phyloP scores from a whole-genome alignment of 148 eudicot species.

The Rhododendron kiyosumense region DNA sequence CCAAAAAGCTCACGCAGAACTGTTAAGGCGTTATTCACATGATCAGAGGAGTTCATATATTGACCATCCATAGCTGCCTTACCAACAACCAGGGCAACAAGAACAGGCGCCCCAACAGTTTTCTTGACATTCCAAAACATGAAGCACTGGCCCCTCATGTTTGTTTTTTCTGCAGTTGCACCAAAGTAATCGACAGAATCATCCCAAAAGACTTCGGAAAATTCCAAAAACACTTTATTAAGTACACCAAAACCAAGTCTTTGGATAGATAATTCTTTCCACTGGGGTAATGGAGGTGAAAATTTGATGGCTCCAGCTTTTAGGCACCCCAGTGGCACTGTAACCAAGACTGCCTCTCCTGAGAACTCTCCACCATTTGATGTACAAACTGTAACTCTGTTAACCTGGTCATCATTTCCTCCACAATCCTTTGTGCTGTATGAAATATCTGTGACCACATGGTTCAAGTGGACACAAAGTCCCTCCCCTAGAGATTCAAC shows the following conservation, averaged over 20 bases:
- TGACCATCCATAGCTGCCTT: slow-evolving; percentile 94
- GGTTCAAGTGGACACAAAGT: slow-evolving; percentile 66
- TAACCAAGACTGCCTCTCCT: slow-evolving; percentile 86
- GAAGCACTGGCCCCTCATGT: slow-evolving; percentile 81
- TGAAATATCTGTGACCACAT: slow-evolving; percentile 66
- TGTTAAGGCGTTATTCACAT: slow-evolving; percentile 69
- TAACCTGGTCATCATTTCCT: slow-evolving; percentile 27
- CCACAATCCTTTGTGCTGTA: slow-evolving; percentile 28
- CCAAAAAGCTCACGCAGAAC: slow-evolving; percentile 92
- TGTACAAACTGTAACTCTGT: slow-evolving; percentile 67
- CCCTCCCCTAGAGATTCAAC: slow-evolving; percentile 83
- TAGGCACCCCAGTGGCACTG: slow-evolving; percentile 94
- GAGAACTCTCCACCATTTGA: slow-evolving; percentile 55
- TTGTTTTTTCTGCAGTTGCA: slow-evolving; percentile 85
- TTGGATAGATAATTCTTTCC: slow-evolving; percentile 86
- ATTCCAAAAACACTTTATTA: slow-evolving; percentile 89
- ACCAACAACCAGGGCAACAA: slow-evolving; percentile 95
- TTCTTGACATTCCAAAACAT: slow-evolving; percentile 99
- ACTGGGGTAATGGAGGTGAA: slow-evolving; percentile 81
- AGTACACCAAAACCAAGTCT: slow-evolving; percentile 96
- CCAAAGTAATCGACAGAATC: slow-evolving; percentile 97
- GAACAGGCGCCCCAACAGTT: slow-evolving; percentile 93
- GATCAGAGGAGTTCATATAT: slow-evolving; percentile 51
- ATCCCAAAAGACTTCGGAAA: slow-evolving; percentile 91
- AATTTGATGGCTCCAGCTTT: slow-evolving; percentile 74